A percentile compares a stretch with the other conserved stretches of the same genome.
These are phyloP conservation scores for Polysphondylium violaceum DNA, from an alignment of 78 protist species.

Conservation along the genomic window DNA sequence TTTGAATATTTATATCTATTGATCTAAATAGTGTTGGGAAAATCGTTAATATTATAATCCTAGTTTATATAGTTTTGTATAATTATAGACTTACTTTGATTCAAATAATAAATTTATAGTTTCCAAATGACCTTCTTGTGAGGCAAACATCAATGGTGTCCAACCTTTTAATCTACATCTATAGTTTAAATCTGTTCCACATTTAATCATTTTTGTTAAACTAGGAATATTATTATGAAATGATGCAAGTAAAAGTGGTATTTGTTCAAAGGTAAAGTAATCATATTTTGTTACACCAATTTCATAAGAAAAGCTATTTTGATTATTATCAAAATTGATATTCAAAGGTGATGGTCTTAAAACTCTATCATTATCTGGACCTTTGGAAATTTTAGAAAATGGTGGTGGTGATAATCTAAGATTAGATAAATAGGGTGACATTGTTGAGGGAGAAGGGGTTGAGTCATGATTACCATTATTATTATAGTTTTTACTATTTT, in stretches of 20 bases:
- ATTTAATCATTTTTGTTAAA: slow-evolving; percentile 18
- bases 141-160: slow-evolving; percentile 64
- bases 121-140: slow-evolving; percentile 41
- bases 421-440: no score
- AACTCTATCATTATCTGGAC: background rate
- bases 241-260: slow-evolving; percentile 33
- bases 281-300: background rate
- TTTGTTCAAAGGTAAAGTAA: slow-evolving; percentile 17
- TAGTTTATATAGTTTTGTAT: background rate
- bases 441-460: no score
- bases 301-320: background rate
- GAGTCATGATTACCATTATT: background rate
- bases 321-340: background rate
- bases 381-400: background rate
- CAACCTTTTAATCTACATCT: slow-evolving; percentile 33
- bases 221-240: slow-evolving; percentile 46
- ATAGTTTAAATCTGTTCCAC: slow-evolving; percentile 28
- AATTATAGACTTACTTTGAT: background rate
- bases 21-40: background rate
- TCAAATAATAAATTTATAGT: slow-evolving; percentile 5
- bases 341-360: no score
- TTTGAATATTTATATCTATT: slow-evolving; percentile 21
- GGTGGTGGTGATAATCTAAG: background rate
- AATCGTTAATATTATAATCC: background rate
- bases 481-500: background rate